Conservation (phyloP, 257 asterid species). For the Verbena officinalis region DNA sequence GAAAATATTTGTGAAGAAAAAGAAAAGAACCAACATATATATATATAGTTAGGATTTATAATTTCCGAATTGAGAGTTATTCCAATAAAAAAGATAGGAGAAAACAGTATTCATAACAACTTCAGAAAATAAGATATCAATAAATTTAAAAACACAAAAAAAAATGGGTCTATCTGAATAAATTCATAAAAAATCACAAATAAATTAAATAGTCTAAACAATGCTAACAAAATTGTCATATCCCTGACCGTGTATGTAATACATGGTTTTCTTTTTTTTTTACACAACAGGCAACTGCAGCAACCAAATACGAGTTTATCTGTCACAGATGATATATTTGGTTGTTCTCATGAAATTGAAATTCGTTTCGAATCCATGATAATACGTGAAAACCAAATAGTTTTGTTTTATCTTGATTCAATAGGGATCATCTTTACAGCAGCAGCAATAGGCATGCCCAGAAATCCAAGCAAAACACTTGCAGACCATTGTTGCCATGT, state of each 20-base stretch:
- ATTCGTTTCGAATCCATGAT: constrained; percentile 9
- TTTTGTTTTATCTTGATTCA: constrained; percentile 49
- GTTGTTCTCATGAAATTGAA: not conserved
- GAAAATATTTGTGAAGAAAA: no score
- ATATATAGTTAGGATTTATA: no score
- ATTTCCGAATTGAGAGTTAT: no score
- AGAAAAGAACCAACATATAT: no score
- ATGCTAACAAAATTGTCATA: constrained; percentile 30
- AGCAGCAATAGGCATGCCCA: constrained; percentile 97
- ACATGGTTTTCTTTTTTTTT: no score
- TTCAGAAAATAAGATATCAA: no score
- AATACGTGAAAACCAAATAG: constrained; percentile 20
- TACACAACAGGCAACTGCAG: constrained; percentile 26
- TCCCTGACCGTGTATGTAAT: no score
- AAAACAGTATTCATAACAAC: no score
- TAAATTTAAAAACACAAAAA: no score
- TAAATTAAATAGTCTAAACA: constrained; percentile 8
- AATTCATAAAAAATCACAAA: constrained; percentile 19
- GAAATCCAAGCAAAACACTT: constrained; percentile 71
- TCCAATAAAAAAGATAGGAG: no score
- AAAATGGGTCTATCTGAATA: not conserved
- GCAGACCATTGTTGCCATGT: constrained; percentile 77
- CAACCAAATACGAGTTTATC: not conserved
- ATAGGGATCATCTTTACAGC: constrained; percentile 86
- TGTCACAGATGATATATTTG: not conserved